Percentiles rank a stretch among this genome's conserved stretches.
Conservation (phyloP, 441 rosid species). For the Croton setiger region DNA sequence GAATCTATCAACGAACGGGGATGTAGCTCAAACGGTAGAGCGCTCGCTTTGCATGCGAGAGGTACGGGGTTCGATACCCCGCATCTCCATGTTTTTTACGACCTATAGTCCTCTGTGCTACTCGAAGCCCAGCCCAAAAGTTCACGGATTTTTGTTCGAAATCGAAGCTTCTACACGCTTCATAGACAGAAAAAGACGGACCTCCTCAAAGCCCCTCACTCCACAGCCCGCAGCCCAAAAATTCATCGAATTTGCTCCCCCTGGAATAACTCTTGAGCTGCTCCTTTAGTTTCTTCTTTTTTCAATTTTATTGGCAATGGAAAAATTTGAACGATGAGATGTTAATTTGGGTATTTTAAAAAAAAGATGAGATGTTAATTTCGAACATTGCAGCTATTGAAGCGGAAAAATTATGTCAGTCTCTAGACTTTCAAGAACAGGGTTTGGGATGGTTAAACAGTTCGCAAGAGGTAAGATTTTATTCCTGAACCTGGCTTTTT, state of each 20-base stretch:
- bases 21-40: conserved; percentile 96
- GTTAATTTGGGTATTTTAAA: too few relatives aligned
- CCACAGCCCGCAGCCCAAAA: not conserved
- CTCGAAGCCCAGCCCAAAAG: too few relatives aligned
- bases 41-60: conserved; percentile 97
- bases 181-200: not conserved
- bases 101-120: too few relatives aligned
- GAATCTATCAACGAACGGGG: too few relatives aligned
- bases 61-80: conserved; percentile 72
- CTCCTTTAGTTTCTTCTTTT: not conserved
- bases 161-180: not conserved
- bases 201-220: not conserved
- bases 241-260: not conserved
- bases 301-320: not conserved
- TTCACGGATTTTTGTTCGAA: not conserved
- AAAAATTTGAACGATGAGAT: too few relatives aligned
- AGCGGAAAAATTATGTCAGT: conserved; percentile 6
- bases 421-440: conserved; percentile 19
- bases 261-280: too few relatives aligned
- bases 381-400: not conserved
- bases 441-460: conserved; percentile 13
- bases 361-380: too few relatives aligned
- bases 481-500: not conserved
- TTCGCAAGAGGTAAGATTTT: conserved; percentile 13
- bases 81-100: conserved; percentile 58